Evolutionary conservation across 108 stramenopile genomes (phyloP).

Genomic region (Fragilaria crotonensis): DNA sequence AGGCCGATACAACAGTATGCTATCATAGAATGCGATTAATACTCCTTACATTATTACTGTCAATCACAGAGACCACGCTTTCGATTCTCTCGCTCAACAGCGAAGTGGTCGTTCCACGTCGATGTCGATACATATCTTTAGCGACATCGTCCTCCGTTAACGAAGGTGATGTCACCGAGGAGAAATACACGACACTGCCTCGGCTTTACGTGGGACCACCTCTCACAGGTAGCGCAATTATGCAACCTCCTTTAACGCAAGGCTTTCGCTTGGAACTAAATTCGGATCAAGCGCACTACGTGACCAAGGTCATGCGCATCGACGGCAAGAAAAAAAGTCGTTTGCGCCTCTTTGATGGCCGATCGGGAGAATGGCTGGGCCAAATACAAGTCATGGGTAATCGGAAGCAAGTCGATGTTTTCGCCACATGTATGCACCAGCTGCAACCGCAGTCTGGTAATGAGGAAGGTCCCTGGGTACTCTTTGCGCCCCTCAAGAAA

Average conservation of each 20-base stretch:
- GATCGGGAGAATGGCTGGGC: constrained; percentile 75
- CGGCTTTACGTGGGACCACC: constrained; percentile 3
- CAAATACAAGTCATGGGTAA: constrained; percentile 18
- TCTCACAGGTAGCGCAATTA: background rate
- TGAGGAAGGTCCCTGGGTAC: constrained; percentile 21
- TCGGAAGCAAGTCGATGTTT: constrained; percentile 6
- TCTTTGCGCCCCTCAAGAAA: constrained; percentile 63
- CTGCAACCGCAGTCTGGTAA: constrained; percentile 25
- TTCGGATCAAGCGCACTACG: constrained; percentile 59
- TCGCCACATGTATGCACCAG: constrained; percentile 31
- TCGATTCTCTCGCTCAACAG: too few relatives aligned
- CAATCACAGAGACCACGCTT: too few relatives aligned
- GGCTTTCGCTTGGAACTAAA: background rate
- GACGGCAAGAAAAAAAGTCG: constrained; percentile 35
- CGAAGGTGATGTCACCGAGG: background rate
- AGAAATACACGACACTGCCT: constrained; percentile 1
- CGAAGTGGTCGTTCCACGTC: too few relatives aligned
- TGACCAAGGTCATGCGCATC: constrained; percentile 69
- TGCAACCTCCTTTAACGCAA: background rate
- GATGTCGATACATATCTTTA: too few relatives aligned
- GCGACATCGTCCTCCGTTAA: too few relatives aligned
- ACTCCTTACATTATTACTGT: too few relatives aligned
- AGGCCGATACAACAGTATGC: too few relatives aligned
- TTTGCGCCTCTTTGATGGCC: constrained; percentile 68
- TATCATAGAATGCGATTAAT: too few relatives aligned